Conservation (phyloP, 768 basidiomycete species). For the Dioszegia crocea region DNA sequence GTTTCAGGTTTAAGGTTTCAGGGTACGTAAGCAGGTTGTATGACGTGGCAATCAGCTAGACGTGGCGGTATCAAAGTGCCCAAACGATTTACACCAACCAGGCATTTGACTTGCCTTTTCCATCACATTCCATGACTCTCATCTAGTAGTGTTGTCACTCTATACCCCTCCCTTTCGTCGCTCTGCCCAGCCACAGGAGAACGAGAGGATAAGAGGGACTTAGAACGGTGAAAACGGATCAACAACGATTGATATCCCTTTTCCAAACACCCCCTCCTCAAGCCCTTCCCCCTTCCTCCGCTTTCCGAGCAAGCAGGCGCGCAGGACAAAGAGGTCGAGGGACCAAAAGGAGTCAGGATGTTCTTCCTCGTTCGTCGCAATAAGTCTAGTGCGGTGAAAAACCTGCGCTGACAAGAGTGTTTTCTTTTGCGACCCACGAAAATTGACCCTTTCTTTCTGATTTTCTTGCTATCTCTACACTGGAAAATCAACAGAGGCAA, state of each 20-base stretch:
- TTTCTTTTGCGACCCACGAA: slow-evolving; percentile 1
- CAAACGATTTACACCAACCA: slow-evolving; percentile 8
- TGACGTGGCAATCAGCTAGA: slow-evolving; percentile 10
- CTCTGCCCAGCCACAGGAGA: no score
- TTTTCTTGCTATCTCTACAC: neutral
- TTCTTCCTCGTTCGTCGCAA: slow-evolving; percentile 45
- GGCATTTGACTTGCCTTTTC: no score
- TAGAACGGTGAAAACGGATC: no score
- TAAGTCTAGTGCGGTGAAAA: slow-evolving; percentile 11
- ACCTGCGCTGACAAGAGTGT: slow-evolving; percentile 21
- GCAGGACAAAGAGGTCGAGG: neutral
- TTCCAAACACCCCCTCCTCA: no score
- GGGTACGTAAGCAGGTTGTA: neutral
- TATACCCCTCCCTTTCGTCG: neutral
- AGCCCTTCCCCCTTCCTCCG: neutral
- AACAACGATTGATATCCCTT: no score
- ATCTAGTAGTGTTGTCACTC: neutral
- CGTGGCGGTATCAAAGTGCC: neutral
- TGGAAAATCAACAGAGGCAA: slow-evolving; percentile 71
- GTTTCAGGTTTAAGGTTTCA: neutral
- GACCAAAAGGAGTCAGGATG: slow-evolving; percentile 22
- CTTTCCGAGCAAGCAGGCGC: neutral
- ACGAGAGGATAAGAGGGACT: no score
- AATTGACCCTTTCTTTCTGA: neutral
- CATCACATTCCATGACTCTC: neutral